phyloP scores from a whole-genome alignment of 345 rosid genomes.

The Rhodamnia rubescens region DNA sequence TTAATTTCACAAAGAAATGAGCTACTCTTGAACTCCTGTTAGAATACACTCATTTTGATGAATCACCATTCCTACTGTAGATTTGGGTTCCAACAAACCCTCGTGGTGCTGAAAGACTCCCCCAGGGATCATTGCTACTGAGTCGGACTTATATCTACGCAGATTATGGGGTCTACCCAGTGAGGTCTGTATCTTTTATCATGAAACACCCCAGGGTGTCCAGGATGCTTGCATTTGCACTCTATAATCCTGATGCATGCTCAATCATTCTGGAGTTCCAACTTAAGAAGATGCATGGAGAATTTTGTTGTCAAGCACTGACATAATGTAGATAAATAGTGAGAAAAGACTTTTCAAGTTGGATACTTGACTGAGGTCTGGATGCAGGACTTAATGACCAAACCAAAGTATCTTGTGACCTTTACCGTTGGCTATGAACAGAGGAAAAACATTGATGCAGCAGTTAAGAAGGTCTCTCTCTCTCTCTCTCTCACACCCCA shows the following conservation, averaged over 20 bases:
- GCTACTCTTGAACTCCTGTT: not conserved
- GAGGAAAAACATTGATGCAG: slow-evolving; percentile 70
- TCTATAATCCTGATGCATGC: not conserved
- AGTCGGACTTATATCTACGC: slow-evolving; percentile 71
- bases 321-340: not conserved
- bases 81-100: slow-evolving; percentile 94
- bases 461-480: slow-evolving; percentile 56
- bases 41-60: not conserved
- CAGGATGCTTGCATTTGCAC: not conserved
- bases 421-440: slow-evolving; percentile 85
- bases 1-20: not conserved
- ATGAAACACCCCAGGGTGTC: not conserved
- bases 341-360: not conserved
- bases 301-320: not conserved
- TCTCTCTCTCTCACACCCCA: not conserved
- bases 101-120: slow-evolving; percentile 84
- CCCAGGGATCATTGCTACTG: slow-evolving; percentile 68
- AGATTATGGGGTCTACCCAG: slow-evolving; percentile 76
- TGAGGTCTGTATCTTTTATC: slow-evolving; percentile 34
- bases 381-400: slow-evolving; percentile 62
- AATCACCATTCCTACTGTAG: slow-evolving; percentile 22
- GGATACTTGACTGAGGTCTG: slow-evolving; percentile 12
- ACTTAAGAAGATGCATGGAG: not conserved
- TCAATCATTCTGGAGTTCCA: not conserved
- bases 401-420: slow-evolving; percentile 70